phyloP scores from a whole-genome alignment of 345 rosid species.

The Melaleuca quinquenervia region DNA sequence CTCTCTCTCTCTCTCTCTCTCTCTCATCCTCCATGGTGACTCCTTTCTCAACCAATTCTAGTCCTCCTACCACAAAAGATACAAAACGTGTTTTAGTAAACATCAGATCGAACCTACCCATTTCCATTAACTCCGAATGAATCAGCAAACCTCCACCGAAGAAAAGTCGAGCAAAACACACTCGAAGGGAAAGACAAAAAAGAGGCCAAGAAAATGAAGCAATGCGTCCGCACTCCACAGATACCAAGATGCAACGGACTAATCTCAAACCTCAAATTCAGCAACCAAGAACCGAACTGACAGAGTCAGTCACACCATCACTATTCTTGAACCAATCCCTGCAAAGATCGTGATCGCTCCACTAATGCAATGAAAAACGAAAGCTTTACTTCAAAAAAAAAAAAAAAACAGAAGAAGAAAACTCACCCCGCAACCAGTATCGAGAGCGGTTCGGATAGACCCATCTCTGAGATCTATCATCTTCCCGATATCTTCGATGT shows the following conservation, averaged over 20 bases:
- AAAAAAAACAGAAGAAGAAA: too few species aligned
- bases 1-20: background rate
- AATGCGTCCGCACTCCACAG: background rate
- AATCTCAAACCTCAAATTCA: background rate
- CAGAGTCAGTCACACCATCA: background rate
- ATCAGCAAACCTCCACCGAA: background rate
- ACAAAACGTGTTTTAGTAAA: background rate
- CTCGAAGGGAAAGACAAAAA: background rate
- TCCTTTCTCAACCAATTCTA: background rate
- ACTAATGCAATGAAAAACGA: background rate
- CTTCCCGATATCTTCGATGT: slow-evolving; percentile 72
- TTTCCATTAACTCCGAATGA: background rate
- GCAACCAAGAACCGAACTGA: background rate
- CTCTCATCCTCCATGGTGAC: background rate
- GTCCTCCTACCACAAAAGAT: background rate
- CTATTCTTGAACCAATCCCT: background rate
- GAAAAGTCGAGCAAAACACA: background rate
- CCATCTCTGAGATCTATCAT: slow-evolving; percentile 75
- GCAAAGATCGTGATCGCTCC: background rate
- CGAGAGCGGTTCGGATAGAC: slow-evolving; percentile 74
- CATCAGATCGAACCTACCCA: background rate
- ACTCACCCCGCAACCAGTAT: slow-evolving; percentile 97
- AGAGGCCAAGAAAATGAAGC: background rate
- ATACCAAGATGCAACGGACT: background rate
- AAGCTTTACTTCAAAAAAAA: background rate